phyloP scores from a whole-genome alignment of 495 filamentous ascomycete species.

The Chaetomium tenue region DNA sequence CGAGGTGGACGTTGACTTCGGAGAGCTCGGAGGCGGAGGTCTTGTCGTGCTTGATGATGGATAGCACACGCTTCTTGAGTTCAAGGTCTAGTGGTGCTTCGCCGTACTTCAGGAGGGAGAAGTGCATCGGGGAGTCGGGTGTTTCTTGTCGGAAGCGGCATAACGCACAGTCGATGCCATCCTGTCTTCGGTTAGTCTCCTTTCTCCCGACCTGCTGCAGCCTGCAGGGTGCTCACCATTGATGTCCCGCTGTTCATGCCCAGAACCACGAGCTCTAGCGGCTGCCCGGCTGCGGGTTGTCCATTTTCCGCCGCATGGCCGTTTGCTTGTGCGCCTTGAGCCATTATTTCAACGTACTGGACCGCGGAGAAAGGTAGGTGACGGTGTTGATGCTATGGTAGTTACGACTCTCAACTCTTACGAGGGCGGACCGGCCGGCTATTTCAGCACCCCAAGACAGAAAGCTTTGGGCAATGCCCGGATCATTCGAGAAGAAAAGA shows the following conservation, averaged over 20 bases:
- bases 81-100: neutral
- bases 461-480: neutral
- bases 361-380: neutral
- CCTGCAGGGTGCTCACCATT: constrained; percentile 31
- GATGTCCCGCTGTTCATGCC: constrained; percentile 52
- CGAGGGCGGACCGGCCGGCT: constrained; percentile 6
- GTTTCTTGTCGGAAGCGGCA: constrained; percentile 52
- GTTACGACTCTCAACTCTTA: too few species aligned
- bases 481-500: neutral
- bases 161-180: constrained; percentile 47
- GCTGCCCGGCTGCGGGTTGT: constrained; percentile 3
- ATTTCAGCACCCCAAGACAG: constrained; percentile 3
- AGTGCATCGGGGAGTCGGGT: constrained; percentile 49
- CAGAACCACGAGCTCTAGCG: constrained; percentile 49
- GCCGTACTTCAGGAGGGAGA: neutral
- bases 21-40: constrained; percentile 31
- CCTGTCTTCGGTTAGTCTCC: neutral
- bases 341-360: neutral
- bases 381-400: neutral
- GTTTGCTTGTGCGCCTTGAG: constrained; percentile 17
- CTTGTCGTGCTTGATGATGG: constrained; percentile 45
- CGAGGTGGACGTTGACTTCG: constrained; percentile 53
- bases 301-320: constrained; percentile 8
- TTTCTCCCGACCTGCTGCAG: neutral
- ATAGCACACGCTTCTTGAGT: constrained; percentile 43